phyloP scores from a whole-genome alignment of 164 flowering plant genomes.

The Nymphaea colorata region DNA sequence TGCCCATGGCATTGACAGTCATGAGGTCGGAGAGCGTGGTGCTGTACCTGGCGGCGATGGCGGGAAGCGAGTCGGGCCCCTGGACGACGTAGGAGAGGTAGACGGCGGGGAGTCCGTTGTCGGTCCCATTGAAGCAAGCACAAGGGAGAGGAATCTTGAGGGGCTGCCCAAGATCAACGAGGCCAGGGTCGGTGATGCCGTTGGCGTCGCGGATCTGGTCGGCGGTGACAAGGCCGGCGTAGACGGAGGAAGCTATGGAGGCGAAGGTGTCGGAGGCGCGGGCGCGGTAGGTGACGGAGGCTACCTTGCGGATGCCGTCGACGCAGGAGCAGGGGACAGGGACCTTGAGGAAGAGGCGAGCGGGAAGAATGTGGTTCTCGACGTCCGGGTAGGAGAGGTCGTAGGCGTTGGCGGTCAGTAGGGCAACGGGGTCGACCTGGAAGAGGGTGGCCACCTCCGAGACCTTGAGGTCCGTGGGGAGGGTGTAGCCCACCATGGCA shows the following conservation, averaged over 20 bases:
- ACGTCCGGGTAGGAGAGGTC: conserved; percentile 82
- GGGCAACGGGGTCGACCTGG: conserved; percentile 61
- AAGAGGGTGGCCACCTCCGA: conserved; percentile 81
- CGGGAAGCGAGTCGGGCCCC: conserved; percentile 44
- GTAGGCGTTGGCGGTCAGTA: conserved; percentile 73
- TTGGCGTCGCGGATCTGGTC: conserved; percentile 83
- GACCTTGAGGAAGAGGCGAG: conserved; percentile 58
- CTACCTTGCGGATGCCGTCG: conserved; percentile 78
- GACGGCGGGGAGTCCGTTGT: conserved; percentile 60
- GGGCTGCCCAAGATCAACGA: conserved; percentile 46
- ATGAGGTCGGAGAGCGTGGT: conserved; percentile 75
- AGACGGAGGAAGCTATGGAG: conserved; percentile 43
- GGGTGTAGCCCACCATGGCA: conserved; percentile 73
- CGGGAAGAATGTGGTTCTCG: conserved; percentile 82
- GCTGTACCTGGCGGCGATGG: conserved; percentile 49
- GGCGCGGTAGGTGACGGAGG: conserved; percentile 48
- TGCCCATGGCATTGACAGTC: conserved; percentile 88
- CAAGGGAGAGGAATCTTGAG: conserved; percentile 80
- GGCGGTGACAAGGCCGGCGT: conserved; percentile 64
- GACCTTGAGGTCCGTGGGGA: conserved; percentile 91
- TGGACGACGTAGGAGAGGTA: conserved; percentile 77
- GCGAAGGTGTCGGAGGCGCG: conserved; percentile 67
- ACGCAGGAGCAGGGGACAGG: conserved; percentile 76
- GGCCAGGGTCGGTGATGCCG: conserved; percentile 42
- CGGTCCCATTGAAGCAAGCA: conserved; percentile 75